phyloP scores from a whole-genome alignment of 1,139 yeast species.

The Yamadazyma atlantica region DNA sequence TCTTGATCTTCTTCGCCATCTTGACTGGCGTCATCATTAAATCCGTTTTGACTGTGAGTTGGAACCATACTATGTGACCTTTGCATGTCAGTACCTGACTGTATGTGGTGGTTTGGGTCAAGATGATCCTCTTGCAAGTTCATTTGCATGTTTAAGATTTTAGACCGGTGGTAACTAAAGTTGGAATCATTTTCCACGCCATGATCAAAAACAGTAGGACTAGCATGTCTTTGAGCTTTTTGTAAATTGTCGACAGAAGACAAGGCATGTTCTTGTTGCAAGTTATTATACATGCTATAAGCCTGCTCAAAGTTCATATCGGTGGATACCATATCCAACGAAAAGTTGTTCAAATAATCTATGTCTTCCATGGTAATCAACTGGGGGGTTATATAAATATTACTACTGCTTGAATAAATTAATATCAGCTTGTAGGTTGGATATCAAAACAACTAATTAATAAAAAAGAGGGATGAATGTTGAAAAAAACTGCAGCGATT shows the following conservation, averaged over 20 bases:
- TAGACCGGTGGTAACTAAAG: constrained; percentile 7
- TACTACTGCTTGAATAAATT: neutral
- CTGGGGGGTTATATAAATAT: neutral
- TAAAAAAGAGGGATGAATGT: neutral
- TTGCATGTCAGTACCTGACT: neutral
- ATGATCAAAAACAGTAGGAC: constrained; percentile 19
- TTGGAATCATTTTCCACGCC: constrained; percentile 1
- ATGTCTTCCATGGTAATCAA: constrained; percentile 9
- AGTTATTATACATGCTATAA: constrained; percentile 38
- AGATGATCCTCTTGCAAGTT: neutral
- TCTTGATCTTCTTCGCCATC: constrained; percentile 10
- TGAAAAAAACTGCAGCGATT: constrained; percentile 1
- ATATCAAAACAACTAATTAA: neutral
- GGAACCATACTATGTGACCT: constrained; percentile 1
- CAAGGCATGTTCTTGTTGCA: constrained; percentile 42
- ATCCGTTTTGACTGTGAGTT: neutral
- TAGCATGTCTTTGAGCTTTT: constrained; percentile 33
- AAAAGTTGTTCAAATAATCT: constrained; percentile 18
- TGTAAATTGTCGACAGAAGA: constrained; percentile 40
- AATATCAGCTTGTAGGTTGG: neutral
- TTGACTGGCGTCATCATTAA: constrained; percentile 1
- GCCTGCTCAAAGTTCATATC: constrained; percentile 54
- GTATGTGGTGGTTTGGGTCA: neutral
- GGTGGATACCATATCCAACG: constrained; percentile 31
- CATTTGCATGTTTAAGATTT: constrained; percentile 3